These are phyloP conservation scores for Coemansia sp. DNA, from an alignment of 192 early-diverging fungal genomes.

Conservation along the genomic window DNA sequence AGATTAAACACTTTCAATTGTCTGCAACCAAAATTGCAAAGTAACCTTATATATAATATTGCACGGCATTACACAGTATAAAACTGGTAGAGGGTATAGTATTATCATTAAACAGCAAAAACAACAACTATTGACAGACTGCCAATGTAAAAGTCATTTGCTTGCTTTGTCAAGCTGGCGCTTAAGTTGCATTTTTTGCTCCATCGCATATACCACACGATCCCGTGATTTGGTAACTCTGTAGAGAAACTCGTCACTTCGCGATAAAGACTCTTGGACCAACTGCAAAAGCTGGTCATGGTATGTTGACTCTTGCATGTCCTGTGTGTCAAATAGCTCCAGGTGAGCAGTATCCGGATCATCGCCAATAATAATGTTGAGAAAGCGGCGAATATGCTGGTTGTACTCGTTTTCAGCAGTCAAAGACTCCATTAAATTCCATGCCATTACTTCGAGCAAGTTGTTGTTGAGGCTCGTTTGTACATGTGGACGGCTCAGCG, in stretches of 20 bases:
- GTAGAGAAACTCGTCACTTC: slow-evolving; percentile 50
- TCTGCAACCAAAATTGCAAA: too few species aligned
- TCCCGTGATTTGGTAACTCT: slow-evolving; percentile 42
- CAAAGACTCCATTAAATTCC: slow-evolving; percentile 46
- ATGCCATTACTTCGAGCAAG: slow-evolving; percentile 47
- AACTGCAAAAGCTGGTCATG: slow-evolving; percentile 44
- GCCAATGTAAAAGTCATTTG: not conserved
- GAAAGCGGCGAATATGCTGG: slow-evolving; percentile 50
- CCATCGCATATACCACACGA: slow-evolving; percentile 39
- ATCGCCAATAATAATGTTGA: slow-evolving; percentile 48
- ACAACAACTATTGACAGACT: too few species aligned
- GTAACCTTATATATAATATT: too few species aligned
- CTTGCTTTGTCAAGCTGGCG: slow-evolving; percentile 30
- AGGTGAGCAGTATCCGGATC: slow-evolving; percentile 46
- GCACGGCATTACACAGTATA: too few species aligned
- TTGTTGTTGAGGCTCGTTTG: slow-evolving; percentile 45
- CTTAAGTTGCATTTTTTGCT: slow-evolving; percentile 42
- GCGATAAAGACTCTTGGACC: slow-evolving; percentile 45
- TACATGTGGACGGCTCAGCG: slow-evolving; percentile 41
- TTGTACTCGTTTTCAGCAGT: slow-evolving; percentile 48
- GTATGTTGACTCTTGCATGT: slow-evolving; percentile 28
- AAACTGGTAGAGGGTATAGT: too few species aligned
- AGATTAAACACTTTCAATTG: too few species aligned
- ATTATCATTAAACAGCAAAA: too few species aligned
- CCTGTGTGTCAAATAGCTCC: slow-evolving; percentile 36